These are phyloP conservation scores for Hysterium pulicare DNA, from an alignment of 2,329 filamentous ascomycete genomes.

Conservation along the genomic window DNA sequence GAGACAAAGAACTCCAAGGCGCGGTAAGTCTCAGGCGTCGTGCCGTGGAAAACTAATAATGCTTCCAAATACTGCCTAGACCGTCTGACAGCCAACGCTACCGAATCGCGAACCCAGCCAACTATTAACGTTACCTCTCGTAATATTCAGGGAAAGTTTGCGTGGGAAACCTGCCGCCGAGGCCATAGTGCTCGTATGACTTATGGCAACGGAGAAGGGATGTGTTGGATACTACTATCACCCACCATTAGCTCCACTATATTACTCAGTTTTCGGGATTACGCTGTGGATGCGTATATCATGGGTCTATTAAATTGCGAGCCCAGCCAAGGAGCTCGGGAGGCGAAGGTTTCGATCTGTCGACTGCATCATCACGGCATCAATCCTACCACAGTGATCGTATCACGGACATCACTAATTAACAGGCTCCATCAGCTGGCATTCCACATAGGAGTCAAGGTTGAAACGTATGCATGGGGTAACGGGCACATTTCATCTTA, in stretches of 20 bases:
- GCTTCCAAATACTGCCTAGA: conserved; percentile 26
- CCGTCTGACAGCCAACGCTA: conserved; percentile 19
- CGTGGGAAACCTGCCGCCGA: conserved; percentile 7
- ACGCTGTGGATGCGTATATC: conserved; percentile 2
- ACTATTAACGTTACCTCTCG: conserved; percentile 10
- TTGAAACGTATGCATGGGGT: not conserved
- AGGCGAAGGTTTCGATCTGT: conserved; percentile 12
- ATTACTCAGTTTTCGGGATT: conserved; percentile 5
- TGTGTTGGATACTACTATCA: conserved; percentile 11
- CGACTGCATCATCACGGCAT: conserved; percentile 12
- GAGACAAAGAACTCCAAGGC: conserved; percentile 14
- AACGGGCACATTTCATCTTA: not conserved
- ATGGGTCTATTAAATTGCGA: conserved; percentile 9
- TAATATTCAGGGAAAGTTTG: conserved; percentile 15
- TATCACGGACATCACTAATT: conserved; percentile 10
- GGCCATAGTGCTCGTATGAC: conserved; percentile 30
- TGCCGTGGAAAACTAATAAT: conserved; percentile 28
- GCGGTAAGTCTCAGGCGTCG: conserved; percentile 33
- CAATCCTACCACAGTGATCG: conserved; percentile 10
- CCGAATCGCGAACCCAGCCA: conserved; percentile 12
- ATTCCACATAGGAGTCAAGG: not conserved
- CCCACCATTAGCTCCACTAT: conserved; percentile 27
- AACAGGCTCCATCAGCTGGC: conserved; percentile 5
- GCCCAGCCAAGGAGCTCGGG: conserved; percentile 1
- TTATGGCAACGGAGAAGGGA: not conserved